Evolutionary conservation across 139 green algal genomes (phyloP).

Genomic region (Auxenochlorella pyrenoidosa): DNA sequence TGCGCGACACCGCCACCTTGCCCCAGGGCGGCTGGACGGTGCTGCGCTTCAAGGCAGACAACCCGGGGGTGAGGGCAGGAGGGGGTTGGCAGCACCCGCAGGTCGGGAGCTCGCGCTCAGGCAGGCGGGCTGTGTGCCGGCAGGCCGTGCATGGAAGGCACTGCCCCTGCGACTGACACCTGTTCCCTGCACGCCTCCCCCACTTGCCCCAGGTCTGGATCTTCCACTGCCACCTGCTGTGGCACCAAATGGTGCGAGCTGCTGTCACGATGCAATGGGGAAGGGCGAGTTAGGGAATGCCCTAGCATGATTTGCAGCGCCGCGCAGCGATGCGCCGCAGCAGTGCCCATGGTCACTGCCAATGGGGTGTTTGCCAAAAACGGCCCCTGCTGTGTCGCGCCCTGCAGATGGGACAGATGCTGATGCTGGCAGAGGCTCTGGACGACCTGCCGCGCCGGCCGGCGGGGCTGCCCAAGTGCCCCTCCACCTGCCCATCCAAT

Average conservation of each 20-base stretch:
- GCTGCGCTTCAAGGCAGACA: constrained; percentile 56
- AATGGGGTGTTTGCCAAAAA: too few species aligned
- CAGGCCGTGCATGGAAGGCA: not conserved
- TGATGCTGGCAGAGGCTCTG: constrained; percentile 19
- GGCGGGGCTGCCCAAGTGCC: not conserved
- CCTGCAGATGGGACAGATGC: constrained; percentile 67
- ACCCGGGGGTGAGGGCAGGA: constrained; percentile 43
- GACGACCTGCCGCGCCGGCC: not conserved
- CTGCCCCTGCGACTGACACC: not conserved
- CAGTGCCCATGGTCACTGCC: too few species aligned
- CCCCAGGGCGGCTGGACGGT: constrained; percentile 46
- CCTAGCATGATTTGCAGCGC: too few species aligned
- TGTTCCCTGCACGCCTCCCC: not conserved
- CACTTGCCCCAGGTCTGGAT: constrained; percentile 45
- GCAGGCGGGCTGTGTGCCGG: not conserved
- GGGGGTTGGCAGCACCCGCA: too few species aligned
- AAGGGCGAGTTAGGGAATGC: too few species aligned
- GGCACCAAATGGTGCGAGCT: too few species aligned
- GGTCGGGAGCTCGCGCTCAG: too few species aligned
- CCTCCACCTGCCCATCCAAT: not conserved
- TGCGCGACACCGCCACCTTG: constrained; percentile 58
- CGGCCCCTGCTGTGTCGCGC: too few species aligned
- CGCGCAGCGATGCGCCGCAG: too few species aligned
- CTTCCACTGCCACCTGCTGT: constrained; percentile 73
- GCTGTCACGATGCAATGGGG: too few species aligned